Evolutionary conservation across 2,329 filamentous ascomycete genomes (phyloP).

Genomic region (Trichoderma sp.): DNA sequence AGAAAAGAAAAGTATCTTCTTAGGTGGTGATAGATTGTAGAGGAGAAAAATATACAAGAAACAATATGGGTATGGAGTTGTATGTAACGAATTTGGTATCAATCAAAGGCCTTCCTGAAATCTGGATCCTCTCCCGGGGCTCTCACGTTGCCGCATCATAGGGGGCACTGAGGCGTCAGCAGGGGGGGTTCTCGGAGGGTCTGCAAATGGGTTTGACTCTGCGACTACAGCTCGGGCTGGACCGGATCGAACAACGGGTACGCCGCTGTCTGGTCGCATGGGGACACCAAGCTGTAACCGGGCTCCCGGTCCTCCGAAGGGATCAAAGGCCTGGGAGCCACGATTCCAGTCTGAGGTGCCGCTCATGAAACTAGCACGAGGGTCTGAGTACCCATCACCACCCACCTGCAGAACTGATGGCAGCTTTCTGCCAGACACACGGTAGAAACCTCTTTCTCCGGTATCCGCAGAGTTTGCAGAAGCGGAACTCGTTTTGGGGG

Average conservation of each 20-base stretch:
- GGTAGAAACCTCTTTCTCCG: slow-evolving; percentile 60
- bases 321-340: slow-evolving; percentile 49
- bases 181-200: slow-evolving; percentile 28
- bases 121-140: slow-evolving; percentile 37
- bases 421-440: slow-evolving; percentile 63
- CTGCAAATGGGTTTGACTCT: slow-evolving; percentile 50
- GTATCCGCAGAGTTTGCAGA: slow-evolving; percentile 32
- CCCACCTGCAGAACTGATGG: slow-evolving; percentile 61
- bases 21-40: background rate
- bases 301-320: slow-evolving; percentile 33
- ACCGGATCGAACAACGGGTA: slow-evolving; percentile 62
- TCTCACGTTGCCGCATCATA: slow-evolving; percentile 33
- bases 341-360: slow-evolving; percentile 53
- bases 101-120: slow-evolving; percentile 43
- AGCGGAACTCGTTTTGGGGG: slow-evolving; percentile 39
- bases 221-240: slow-evolving; percentile 62
- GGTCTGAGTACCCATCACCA: slow-evolving; percentile 62
- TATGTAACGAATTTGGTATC: background rate
- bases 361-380: slow-evolving; percentile 45
- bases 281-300: slow-evolving; percentile 55
- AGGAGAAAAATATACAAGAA: slow-evolving; percentile 8
- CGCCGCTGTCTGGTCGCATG: slow-evolving; percentile 59
- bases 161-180: slow-evolving; percentile 41
- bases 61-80: slow-evolving; percentile 3
- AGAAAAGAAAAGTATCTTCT: background rate